Percentiles rank a stretch among this genome's conserved stretches.
These are phyloP conservation scores for Medicago ruthenica DNA, from an alignment of 306 rosid species.

Conservation along the genomic window DNA sequence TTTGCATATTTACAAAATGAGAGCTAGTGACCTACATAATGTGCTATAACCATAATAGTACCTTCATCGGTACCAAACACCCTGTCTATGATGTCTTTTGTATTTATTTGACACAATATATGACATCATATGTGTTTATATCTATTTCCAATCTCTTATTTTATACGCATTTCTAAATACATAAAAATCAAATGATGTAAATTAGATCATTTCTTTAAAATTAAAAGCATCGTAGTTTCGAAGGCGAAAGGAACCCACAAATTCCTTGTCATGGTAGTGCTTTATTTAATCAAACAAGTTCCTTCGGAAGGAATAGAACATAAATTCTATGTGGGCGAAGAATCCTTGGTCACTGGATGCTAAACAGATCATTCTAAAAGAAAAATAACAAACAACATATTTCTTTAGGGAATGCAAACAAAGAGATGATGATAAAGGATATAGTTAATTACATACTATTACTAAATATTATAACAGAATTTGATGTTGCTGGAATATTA, in stretches of 20 bases:
- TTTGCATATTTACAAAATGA: no score
- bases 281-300: slow-evolving; percentile 35
- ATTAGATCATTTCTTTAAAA: no score
- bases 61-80: no score
- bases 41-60: no score
- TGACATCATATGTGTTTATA: no score
- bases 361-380: slow-evolving; percentile 53
- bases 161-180: no score
- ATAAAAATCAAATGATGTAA: no score
- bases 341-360: slow-evolving; percentile 52
- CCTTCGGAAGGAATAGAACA: slow-evolving; percentile 48
- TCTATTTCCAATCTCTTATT: no score
- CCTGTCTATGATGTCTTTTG: no score
- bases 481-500: slow-evolving; percentile 34
- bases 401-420: slow-evolving; percentile 59
- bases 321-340: slow-evolving; percentile 47
- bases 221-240: no score
- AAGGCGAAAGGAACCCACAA: slow-evolving; percentile 36
- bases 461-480: slow-evolving; percentile 27
- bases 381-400: slow-evolving; percentile 63
- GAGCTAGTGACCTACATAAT: no score
- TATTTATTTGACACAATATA: no score
- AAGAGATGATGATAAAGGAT: slow-evolving; percentile 56
- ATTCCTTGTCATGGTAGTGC: slow-evolving; percentile 37
- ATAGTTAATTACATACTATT: slow-evolving; percentile 27